Base-by-base conservation (phyloP, 768 basidiomycete species). In the Psilocybe cubensis region DNA sequence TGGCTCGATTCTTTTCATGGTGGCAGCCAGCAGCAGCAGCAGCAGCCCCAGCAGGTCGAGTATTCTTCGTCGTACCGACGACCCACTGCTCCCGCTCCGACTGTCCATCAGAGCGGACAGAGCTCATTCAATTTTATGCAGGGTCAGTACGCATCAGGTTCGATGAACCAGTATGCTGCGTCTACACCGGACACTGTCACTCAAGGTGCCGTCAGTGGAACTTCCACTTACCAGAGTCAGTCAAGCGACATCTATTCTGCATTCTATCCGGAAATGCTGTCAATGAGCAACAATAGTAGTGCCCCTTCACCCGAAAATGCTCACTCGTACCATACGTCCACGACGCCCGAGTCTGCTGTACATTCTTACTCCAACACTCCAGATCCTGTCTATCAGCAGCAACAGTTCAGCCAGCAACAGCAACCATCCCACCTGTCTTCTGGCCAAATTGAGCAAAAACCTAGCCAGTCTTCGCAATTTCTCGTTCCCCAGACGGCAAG, bases 1-100 rank as follows among this genome's bases (percentile, higher is more conserved):
- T 76, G 78, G 75, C 66, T 70, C 18, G 72, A 76, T 50, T 52
- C 69, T 11, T 77, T 38, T n/a, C 12, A 66, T 50, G 59, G n/a
- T n/a, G n/a, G n/a, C n/a, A n/a, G 52, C 27, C 45, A 65, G 25
- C 68, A 64, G 38, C 71, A 71, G 45, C 66, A 68, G 50, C 53
- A 53, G 35, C 62, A 61, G 28, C 40, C 52, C 27, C 64, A 67
- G 47, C 53, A 70, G 63, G 44, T 60, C 25, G 43, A 55, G n/a
- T 67, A 35, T 53, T 52, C 65, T 27, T 50, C 62, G 12, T 33
- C 43, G 7, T 71, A 68, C 41, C 55, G 48, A 18, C 63, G 66
- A 44, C 60, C 35, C n/a, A 17, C 35, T 38, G 14, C 62, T 33
- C 31, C 57, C 17, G 61, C 61, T 8, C 23, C 60, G 20, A 18